Base-by-base conservation (phyloP, 106 monocot genomes). In the Dendrobium huoshanense region DNA sequence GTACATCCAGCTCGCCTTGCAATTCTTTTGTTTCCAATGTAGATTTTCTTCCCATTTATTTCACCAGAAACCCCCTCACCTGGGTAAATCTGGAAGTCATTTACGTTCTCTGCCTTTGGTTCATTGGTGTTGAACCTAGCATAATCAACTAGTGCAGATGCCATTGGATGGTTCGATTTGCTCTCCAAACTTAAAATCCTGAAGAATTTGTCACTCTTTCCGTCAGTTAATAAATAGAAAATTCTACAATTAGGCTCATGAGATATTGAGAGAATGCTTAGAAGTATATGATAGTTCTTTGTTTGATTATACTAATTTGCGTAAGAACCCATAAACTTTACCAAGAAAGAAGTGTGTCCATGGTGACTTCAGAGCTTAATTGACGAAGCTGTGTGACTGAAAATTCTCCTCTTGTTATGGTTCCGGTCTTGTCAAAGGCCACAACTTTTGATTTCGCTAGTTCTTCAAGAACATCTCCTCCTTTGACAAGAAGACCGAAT, bases 101-200 rank as follows among this genome's bases (percentile, higher is more conserved):
- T 79, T 5, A 95, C 98, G 41, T 80, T 77, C 7, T 99, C 95
- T 67, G 98, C 87, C 54, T 88, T 91, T 59, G 93, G 89, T 77
- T 91, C 87, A 17, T 93, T 73, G 2, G 87, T 87, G 20, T 90
- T 92, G 18, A 77, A 87, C 16, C 84, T 89, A 56, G 98, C 93
- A 81, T 95, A 77, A 24, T 95, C 88, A 47, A 90, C 85, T 7
- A 99, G 87, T 20, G 95, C 91, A 15, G 95, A 76, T 70, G 98
- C 95, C 95, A 99, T 95, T 25, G 98, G 98, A 67, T 99, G 98
- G 79, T 90, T 93, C 48, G 98, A 99, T 84, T 95, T 99, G 74
- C 95, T 88, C 84, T 99, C 98, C 33, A 95, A 79, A 81, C 98
- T 99, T 80, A 95, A 87, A 54, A 95, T 90, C 98, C 98, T 98